These are phyloP conservation scores for Conidiobolus incongruus DNA, from an alignment of 371 early-diverging fungal genomes.

Conservation along the genomic window DNA sequence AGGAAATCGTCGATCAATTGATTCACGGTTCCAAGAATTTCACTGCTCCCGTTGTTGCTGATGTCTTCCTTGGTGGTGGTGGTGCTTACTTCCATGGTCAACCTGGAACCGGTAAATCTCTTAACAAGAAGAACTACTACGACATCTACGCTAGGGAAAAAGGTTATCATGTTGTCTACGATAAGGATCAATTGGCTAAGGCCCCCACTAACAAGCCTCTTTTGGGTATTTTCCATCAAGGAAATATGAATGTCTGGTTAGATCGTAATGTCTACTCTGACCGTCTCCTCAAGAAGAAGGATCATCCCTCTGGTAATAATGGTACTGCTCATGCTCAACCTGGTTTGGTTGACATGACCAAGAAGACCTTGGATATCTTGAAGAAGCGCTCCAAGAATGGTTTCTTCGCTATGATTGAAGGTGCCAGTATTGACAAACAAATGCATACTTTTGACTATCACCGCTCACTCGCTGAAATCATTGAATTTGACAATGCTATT, in stretches of 20 bases:
- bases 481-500: constrained; percentile 45
- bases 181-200: constrained; percentile 20
- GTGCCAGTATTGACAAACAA: constrained; percentile 45
- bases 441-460: constrained; percentile 48
- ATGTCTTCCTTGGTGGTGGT: constrained; percentile 45
- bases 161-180: constrained; percentile 34
- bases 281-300: constrained; percentile 20
- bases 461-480: constrained; percentile 38
- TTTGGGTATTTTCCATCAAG: too few species aligned
- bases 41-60: constrained; percentile 26
- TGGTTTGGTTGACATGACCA: constrained; percentile 38
- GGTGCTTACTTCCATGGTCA: constrained; percentile 25
- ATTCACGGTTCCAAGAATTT: constrained; percentile 23
- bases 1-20: constrained; percentile 34
- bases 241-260: too few species aligned
- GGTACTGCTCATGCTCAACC: constrained; percentile 34
- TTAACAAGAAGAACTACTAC: constrained; percentile 32
- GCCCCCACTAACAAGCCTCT: constrained; percentile 24
- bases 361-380: constrained; percentile 31
- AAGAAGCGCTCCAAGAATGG: too few species aligned
- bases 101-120: constrained; percentile 16
- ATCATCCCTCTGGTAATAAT: constrained; percentile 21
- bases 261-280: constrained; percentile 35
- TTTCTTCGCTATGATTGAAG: constrained; percentile 55
- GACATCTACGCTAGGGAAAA: constrained; percentile 14